Percentiles rank a stretch among this genome's conserved stretches.
Conservation (phyloP, 2,329 filamentous ascomycete genomes). For the Cladosporium colombiae region DNA sequence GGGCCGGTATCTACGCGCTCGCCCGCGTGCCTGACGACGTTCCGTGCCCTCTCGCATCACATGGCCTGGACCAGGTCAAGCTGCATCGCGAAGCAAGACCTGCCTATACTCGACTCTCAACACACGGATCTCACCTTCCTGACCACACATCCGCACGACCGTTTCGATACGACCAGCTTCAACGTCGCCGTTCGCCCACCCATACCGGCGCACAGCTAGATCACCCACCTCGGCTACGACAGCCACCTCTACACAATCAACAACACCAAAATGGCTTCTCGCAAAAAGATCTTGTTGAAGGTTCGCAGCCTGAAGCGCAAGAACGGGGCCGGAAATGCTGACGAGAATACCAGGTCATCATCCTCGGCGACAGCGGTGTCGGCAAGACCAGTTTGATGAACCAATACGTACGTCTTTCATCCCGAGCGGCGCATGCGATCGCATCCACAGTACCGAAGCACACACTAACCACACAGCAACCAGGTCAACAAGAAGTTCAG, state of each 20-base stretch:
- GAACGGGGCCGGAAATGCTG: constrained; percentile 16
- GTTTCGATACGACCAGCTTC: neutral
- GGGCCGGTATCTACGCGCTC: constrained; percentile 1
- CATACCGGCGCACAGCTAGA: constrained; percentile 3
- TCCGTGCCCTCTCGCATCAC: neutral
- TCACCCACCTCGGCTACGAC: constrained; percentile 7
- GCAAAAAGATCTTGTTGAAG: constrained; percentile 44
- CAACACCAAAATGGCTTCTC: constrained; percentile 36
- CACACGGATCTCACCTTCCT: neutral
- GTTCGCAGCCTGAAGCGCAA: constrained; percentile 22
- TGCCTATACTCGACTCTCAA: neutral
- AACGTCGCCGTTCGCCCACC: neutral
- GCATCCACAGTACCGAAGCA: neutral
- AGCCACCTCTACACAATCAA: constrained; percentile 6
- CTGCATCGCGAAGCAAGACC: constrained; percentile 1
- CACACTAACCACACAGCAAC: constrained; percentile 1
- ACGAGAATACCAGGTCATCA: constrained; percentile 73
- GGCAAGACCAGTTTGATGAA: constrained; percentile 99
- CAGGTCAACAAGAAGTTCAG: constrained; percentile 99
- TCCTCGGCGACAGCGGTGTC: constrained; percentile 97
- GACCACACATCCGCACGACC: neutral
- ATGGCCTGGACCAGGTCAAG: constrained; percentile 1
- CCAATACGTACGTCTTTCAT: constrained; percentile 82
- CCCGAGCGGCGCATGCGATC: constrained; percentile 5
- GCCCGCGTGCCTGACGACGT: neutral